Evolutionary conservation across 768 basidiomycete genomes (phyloP), one percentile per base, ranked within the genome.

Genomic region (Termitomyces sp.): DNA sequence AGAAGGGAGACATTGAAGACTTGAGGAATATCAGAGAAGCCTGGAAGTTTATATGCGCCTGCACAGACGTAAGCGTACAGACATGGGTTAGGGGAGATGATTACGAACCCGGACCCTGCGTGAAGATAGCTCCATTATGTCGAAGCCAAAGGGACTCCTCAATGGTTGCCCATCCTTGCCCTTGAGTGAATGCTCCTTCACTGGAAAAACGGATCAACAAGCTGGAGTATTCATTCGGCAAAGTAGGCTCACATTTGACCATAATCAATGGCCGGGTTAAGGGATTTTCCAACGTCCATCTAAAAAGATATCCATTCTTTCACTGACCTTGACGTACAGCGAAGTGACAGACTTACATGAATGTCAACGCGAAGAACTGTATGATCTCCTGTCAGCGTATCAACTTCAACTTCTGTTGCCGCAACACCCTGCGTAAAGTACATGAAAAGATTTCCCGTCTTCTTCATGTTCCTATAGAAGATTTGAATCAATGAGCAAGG

Each of bases 231-330:
- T 28, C 1, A 28, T 20, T 13, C 15, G 5, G 38, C 0, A 16
- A 45, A 5, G 28, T 32, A 45, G 16, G 7, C 61, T 57, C 20
- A 62, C 64, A 65, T 65, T 50, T 65, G 64, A 15, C 64, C 64
- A 9, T 65, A 65, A 42, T 65, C 64, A 28, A 65, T 62, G 16
- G 64, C 64, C 33, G 64, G 64, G 18, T 65, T 65, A 0, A 65
- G 58, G 16, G 64, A 65, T 55, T 62, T 65, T 20, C 64, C 61
- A 7, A 65, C 64, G 35, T 65, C 64, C 64, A 65, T 65, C 64
- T 65, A 20, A 6, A 38, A 3, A 28, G 22, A n/a, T 15, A 44
- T 20, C 22, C 11, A 18, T 42, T 16, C 16, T 42, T 35, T 46
- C 33, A 57, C n/a, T 22, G 22, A 33, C 2, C 1, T 24, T 28